Conservation (phyloP, 1,284 basidiomycete genomes). For the Polyporus tsugae region DNA sequence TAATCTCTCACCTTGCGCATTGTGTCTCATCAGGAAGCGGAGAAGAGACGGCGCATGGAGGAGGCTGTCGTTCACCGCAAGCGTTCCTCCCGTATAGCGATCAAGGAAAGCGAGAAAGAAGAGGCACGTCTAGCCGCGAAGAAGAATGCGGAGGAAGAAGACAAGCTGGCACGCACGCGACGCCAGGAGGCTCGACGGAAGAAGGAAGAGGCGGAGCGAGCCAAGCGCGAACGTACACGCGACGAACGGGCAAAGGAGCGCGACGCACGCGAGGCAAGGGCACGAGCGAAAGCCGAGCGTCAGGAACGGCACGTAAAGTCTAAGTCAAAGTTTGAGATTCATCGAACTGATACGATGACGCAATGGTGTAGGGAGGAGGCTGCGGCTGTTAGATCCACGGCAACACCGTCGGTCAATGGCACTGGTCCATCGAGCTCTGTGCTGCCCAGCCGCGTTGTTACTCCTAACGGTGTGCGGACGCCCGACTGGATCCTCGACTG, state of each 20-base stretch:
- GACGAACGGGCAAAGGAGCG: slow-evolving; percentile 61
- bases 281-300: slow-evolving; percentile 38
- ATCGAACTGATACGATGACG: neutral
- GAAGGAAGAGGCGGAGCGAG: slow-evolving; percentile 69
- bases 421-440: slow-evolving; percentile 34
- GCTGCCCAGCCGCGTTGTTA: slow-evolving; percentile 42
- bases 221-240: slow-evolving; percentile 62
- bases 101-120: slow-evolving; percentile 76
- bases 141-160: slow-evolving; percentile 67
- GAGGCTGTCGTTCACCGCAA: slow-evolving; percentile 81
- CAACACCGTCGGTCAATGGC: slow-evolving; percentile 34
- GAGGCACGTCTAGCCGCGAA: slow-evolving; percentile 64
- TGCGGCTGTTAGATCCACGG: slow-evolving; percentile 31
- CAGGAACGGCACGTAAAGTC: slow-evolving; percentile 30
- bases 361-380: slow-evolving; percentile 21
- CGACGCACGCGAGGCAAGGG: slow-evolving; percentile 52
- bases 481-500: slow-evolving; percentile 85
- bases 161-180: slow-evolving; percentile 68
- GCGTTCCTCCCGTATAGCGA: slow-evolving; percentile 83
- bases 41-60: slow-evolving; percentile 67
- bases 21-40: slow-evolving; percentile 59
- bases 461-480: slow-evolving; percentile 53
- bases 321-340: neutral
- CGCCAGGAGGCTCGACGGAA: slow-evolving; percentile 69
- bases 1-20: slow-evolving; percentile 6